Percentiles rank a stretch among this genome's conserved stretches.
These are phyloP conservation scores for Vicia faba DNA, from an alignment of 306 rosid species.

Conservation along the genomic window DNA sequence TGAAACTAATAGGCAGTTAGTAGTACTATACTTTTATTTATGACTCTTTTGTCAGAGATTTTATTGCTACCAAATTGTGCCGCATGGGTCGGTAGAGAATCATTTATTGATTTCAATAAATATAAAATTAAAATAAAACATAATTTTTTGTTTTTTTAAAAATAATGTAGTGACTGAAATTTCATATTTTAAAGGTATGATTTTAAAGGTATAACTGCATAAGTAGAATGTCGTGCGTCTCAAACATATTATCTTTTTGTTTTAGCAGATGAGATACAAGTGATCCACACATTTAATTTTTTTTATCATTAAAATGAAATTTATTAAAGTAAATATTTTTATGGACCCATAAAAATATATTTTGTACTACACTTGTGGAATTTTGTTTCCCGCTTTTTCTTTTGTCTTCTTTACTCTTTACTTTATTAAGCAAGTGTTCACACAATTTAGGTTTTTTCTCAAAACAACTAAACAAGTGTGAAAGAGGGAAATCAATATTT, in stretches of 20 bases:
- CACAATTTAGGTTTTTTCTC: slow-evolving; percentile 7
- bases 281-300: background rate
- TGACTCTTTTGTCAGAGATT: slow-evolving; percentile 44
- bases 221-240: too few species aligned
- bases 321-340: slow-evolving; percentile 1
- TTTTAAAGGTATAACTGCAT: too few species aligned
- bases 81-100: background rate
- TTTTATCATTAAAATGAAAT: background rate
- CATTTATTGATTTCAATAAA: slow-evolving; percentile 21
- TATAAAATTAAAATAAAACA: background rate
- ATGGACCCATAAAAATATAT: slow-evolving; percentile 41
- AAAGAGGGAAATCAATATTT: background rate
- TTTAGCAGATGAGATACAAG: background rate
- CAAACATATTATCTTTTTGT: background rate
- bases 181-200: too few species aligned
- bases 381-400: slow-evolving; percentile 13
- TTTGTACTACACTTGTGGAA: slow-evolving; percentile 28
- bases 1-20: slow-evolving; percentile 50
- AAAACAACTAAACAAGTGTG: slow-evolving; percentile 18
- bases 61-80: slow-evolving; percentile 29
- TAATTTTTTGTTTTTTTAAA: background rate
- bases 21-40: slow-evolving; percentile 39
- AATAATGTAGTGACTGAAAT: background rate
- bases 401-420: background rate
- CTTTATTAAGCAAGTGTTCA: slow-evolving; percentile 10